Base-by-base conservation (phyloP, 129 eudicot genomes). In the Glebionis coronaria region DNA sequence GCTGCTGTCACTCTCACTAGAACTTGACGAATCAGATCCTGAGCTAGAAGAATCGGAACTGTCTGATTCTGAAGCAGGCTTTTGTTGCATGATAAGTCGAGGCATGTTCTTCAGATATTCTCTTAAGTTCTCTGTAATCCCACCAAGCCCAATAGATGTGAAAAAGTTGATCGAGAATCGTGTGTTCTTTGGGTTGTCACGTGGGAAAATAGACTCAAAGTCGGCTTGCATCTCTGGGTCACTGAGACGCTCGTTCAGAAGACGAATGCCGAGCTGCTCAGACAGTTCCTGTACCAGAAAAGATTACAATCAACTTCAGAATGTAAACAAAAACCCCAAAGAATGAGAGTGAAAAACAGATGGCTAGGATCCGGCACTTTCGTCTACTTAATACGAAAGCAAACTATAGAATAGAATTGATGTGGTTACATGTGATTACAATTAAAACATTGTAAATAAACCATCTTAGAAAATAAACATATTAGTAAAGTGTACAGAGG, bases 71-170 rank as follows among this genome's bases (percentile, higher is more conserved):
- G 91, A 77, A 10, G 68, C 89, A 5, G 96, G 89, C 70, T 88
- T 82, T 31, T 93, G 95, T 54, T 92, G 95, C 98, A 93, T 93
- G 59, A 93, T 93, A 14, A 93, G 85, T 15, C 98, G 82, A 5
- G 98, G 98, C 98, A 93, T 88, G 72, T 93, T 88, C 85, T 93
- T 88, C 49, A 93, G 65, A 55, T 88, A 88, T 70, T 93, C 98
- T 49, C 98, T 80, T 63, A 93, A 52, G 73, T 86, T 93, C 64
- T 93, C 98, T 1, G 97, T 93, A 25, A 93, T 88, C 49, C 98
- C 98, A 76, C 97, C 98, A 4, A 93, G 84, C 62, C 98, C 98
- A 51, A 93, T 93, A 0, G 98, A 93, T 1, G 98, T 93, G 71
- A 93, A 88, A 60, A 93, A 93, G 73, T 93, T 93, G 61, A 93